Percentiles rank a stretch among this genome's conserved stretches.
These are phyloP conservation scores for Colletotrichum cordylinicola DNA, from an alignment of 2,329 filamentous ascomycete species.

Conservation along the genomic window DNA sequence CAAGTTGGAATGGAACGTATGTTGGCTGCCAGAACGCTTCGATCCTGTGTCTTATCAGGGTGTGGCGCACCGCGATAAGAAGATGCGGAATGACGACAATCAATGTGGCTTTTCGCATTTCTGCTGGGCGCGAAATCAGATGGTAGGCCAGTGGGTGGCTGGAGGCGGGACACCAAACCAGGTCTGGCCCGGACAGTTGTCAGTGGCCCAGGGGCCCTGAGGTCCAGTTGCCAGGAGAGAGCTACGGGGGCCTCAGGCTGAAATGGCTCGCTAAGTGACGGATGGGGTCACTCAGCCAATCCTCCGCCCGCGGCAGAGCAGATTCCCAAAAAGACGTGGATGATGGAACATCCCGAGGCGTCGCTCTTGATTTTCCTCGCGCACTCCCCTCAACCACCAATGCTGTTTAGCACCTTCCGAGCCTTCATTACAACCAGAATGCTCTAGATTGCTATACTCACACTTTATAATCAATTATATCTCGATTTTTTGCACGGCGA, in stretches of 20 bases:
- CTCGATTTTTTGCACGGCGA: not conserved
- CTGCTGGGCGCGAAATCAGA: not conserved
- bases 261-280: constrained; percentile 13
- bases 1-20: not conserved
- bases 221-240: not conserved
- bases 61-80: not conserved
- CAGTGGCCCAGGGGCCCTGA: not conserved
- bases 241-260: constrained; percentile 15
- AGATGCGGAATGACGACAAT: not conserved
- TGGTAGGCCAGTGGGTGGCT: not conserved
- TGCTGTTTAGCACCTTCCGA: not conserved
- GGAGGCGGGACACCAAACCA: not conserved
- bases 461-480: not conserved
- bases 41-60: not conserved
- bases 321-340: constrained; percentile 17
- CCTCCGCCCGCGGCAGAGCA: constrained; percentile 15
- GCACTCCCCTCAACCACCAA: constrained; percentile 10
- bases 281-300: constrained; percentile 11
- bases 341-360: constrained; percentile 20
- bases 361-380: constrained; percentile 20
- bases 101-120: not conserved
- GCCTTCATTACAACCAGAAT: not conserved
- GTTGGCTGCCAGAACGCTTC: not conserved
- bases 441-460: not conserved
- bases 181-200: not conserved